phyloP scores from a whole-genome alignment of 805 yeast species.

The Candida krabiensis region DNA sequence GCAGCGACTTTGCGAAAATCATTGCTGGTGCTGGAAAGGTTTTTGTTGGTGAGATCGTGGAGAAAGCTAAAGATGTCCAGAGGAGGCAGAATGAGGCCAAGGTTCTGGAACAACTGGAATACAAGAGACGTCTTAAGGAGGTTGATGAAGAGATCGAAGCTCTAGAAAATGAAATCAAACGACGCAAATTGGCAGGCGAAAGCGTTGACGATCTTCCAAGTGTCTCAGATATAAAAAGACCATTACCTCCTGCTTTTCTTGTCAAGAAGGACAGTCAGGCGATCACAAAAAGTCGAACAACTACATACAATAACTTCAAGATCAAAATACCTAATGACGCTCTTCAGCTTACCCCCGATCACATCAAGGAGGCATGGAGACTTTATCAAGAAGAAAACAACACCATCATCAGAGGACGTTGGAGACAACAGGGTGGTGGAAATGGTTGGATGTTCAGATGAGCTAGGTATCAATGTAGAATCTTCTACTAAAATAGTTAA shows the following conservation, averaged over 20 bases:
- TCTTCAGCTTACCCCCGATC: conserved; percentile 77
- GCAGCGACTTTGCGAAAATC: conserved; percentile 76
- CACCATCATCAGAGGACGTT: conserved; percentile 56
- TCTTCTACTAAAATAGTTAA: no score
- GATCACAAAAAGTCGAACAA: conserved; percentile 1
- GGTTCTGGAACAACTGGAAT: conserved; percentile 38
- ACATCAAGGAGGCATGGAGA: conserved; percentile 87
- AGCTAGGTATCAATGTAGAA: no score
- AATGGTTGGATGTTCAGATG: conserved; percentile 70
- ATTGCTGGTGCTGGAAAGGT: conserved; percentile 86
- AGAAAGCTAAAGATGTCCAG: conserved; percentile 74
- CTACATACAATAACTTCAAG: conserved; percentile 17
- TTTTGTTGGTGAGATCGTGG: conserved; percentile 86
- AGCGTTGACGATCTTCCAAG: conserved; percentile 24
- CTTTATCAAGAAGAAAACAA: conserved; percentile 66
- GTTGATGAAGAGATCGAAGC: conserved; percentile 24
- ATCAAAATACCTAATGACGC: conserved; percentile 30
- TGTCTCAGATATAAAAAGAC: conserved; percentile 31
- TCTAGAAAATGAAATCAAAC: conserved; percentile 31
- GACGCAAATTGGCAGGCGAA: conserved; percentile 42
- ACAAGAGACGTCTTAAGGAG: conserved; percentile 37
- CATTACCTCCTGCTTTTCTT: conserved; percentile 22
- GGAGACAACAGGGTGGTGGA: conserved; percentile 72
- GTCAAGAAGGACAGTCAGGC: conserved; percentile 3
- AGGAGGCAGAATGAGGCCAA: conserved; percentile 48